Percentiles rank a stretch among this genome's conserved stretches.
These are phyloP conservation scores for Neofusicoccum umdonicola DNA, from an alignment of 2,329 filamentous ascomycete genomes.

Conservation along the genomic window DNA sequence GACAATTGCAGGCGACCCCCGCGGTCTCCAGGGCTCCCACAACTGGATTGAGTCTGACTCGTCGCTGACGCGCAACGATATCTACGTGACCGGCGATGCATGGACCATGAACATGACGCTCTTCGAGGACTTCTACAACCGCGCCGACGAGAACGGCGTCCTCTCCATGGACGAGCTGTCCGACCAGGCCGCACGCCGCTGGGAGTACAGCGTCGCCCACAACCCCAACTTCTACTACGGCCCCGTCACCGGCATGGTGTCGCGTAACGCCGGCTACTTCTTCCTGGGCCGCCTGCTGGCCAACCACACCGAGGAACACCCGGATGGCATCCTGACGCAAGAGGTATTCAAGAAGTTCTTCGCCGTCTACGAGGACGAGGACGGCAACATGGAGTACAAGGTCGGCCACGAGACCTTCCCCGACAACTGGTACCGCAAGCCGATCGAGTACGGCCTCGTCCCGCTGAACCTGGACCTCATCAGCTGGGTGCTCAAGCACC, in stretches of 20 bases:
- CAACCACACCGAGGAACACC: constrained; percentile 35
- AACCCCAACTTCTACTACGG: constrained; percentile 57
- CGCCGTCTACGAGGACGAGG: constrained; percentile 42
- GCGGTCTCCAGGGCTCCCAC: constrained; percentile 52
- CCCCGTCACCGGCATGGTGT: constrained; percentile 50
- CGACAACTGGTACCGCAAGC: constrained; percentile 51
- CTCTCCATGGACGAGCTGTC: constrained; percentile 31
- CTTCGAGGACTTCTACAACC: constrained; percentile 48
- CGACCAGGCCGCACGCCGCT: constrained; percentile 33
- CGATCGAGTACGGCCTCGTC: constrained; percentile 48
- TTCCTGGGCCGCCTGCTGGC: constrained; percentile 30
- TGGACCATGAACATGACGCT: constrained; percentile 53
- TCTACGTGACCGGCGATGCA: constrained; percentile 53
- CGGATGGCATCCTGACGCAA: constrained; percentile 32
- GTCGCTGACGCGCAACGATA: constrained; percentile 52
- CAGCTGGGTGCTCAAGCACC: constrained; percentile 39
- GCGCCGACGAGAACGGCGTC: constrained; percentile 23
- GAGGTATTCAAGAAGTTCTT: constrained; percentile 48
- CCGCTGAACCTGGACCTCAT: constrained; percentile 44
- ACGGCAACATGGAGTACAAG: constrained; percentile 40
- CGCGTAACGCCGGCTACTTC: constrained; percentile 45
- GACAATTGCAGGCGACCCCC: constrained; percentile 36
- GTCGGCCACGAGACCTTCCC: constrained; percentile 54
- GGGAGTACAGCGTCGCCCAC: constrained; percentile 46
- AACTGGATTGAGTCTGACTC: constrained; percentile 57